Percentiles rank a stretch among this genome's conserved stretches.
Evolutionary conservation across 495 filamentous ascomycete genomes (phyloP).

Genomic region (Trichoderma asperelloides): DNA sequence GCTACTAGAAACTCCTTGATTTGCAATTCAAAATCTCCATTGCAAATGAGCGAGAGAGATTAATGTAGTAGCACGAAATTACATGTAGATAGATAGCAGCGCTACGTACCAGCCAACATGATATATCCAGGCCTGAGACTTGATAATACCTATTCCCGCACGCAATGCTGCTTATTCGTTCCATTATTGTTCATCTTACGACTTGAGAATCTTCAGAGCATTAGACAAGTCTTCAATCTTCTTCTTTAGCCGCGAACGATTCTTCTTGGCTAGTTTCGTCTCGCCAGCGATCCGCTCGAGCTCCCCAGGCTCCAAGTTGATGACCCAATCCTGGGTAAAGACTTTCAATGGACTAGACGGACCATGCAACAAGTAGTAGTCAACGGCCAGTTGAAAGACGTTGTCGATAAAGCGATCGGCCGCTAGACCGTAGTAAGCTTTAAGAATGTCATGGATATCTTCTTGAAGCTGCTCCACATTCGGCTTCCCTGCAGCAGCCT

Average conservation of each 20-base stretch:
- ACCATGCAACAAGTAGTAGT: conserved; percentile 24
- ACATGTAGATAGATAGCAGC: too few relatives aligned
- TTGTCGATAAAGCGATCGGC: conserved; percentile 47
- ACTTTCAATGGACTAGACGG: conserved; percentile 22
- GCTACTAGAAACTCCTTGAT: too few relatives aligned
- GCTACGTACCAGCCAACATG: too few relatives aligned
- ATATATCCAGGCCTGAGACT: too few relatives aligned
- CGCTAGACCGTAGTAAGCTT: conserved; percentile 53
- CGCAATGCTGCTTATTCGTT: not conserved
- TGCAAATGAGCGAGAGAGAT: too few relatives aligned
- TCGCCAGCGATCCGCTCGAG: conserved; percentile 33
- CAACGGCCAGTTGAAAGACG: conserved; percentile 31
- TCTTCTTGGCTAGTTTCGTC: conserved; percentile 5
- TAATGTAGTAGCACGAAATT: too few relatives aligned
- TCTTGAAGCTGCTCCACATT: conserved; percentile 38
- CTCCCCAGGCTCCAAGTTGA: conserved; percentile 20
- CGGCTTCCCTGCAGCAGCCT: conserved; percentile 22
- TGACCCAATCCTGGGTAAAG: conserved; percentile 20
- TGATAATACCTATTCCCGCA: too few relatives aligned
- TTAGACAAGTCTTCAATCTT: not conserved
- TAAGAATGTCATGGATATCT: conserved; percentile 49
- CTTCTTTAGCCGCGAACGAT: not conserved
- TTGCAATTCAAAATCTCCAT: too few relatives aligned
- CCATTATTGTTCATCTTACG: not conserved
- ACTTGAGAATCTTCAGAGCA: not conserved